phyloP scores from a whole-genome alignment of 106 monocot genomes.

The Dendrobium huoshanense region DNA sequence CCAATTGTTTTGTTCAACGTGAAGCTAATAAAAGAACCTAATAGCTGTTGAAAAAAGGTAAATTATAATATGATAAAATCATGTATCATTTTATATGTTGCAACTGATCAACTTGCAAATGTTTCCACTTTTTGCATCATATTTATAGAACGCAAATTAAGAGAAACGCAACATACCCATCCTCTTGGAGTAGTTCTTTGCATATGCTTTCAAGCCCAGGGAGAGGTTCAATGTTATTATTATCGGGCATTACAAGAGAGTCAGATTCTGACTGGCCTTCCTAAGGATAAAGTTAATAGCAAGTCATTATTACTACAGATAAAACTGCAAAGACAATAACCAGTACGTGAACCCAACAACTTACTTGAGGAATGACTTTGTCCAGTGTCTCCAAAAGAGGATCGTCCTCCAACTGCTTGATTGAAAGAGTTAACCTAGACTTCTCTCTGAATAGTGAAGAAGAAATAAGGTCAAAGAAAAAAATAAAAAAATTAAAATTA shows the following conservation, averaged over 20 bases:
- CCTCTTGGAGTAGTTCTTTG: conserved; percentile 71
- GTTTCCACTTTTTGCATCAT: background rate
- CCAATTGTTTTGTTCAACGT: background rate
- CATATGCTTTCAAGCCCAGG: conserved; percentile 89
- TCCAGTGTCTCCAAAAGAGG: conserved; percentile 87
- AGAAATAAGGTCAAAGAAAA: background rate
- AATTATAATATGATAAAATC: background rate
- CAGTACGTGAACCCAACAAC: conserved; percentile 5
- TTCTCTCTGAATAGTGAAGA: conserved; percentile 47
- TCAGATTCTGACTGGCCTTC: conserved; percentile 32
- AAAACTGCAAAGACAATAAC: background rate
- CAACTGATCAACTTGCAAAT: background rate
- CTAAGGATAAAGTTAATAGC: conserved; percentile 14
- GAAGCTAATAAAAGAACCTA: background rate
- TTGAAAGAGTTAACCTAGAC: conserved; percentile 68
- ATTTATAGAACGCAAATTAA: background rate
- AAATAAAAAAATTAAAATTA: too few species aligned
- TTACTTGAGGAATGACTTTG: conserved; percentile 82
- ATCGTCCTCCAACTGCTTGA: conserved; percentile 91
- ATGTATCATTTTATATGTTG: background rate
- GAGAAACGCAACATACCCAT: conserved; percentile 54
- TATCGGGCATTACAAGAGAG: conserved; percentile 14
- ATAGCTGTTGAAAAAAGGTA: background rate
- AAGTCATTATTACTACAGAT: background rate
- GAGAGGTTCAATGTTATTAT: conserved; percentile 49